phyloP scores from a whole-genome alignment of 768 basidiomycete genomes.

The Boletus rubroflammeus region DNA sequence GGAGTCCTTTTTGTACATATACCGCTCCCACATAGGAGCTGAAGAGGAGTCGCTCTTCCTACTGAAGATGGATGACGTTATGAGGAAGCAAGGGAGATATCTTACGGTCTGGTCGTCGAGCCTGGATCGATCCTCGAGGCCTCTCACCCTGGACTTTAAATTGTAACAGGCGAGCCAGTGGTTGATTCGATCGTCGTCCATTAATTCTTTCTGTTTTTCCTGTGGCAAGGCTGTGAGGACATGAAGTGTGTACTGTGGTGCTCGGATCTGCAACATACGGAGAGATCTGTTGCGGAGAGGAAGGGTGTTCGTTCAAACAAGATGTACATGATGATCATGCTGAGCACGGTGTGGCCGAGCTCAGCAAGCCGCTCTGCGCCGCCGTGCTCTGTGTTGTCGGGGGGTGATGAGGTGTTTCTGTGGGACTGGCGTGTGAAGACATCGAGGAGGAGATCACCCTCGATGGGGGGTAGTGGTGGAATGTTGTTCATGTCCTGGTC shows the following conservation, averaged over 20 bases:
- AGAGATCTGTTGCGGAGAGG: conserved; percentile 39
- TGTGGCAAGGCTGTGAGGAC: conserved; percentile 7
- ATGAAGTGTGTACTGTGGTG: not conserved
- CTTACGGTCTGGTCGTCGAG: conserved; percentile 39
- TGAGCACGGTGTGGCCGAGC: conserved; percentile 51
- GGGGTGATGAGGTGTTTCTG: conserved; percentile 25
- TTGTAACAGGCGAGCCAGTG: conserved; percentile 51
- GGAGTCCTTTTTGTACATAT: conserved; percentile 52
- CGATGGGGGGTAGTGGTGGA: conserved; percentile 54
- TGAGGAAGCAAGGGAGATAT: not conserved
- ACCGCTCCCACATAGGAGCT: conserved; percentile 65
- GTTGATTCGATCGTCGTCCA: conserved; percentile 40
- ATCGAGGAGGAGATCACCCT: conserved; percentile 56
- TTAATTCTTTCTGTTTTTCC: conserved; percentile 26
- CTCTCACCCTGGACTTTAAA: conserved; percentile 52
- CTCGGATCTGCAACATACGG: conserved; percentile 33
- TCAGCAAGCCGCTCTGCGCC: conserved; percentile 57
- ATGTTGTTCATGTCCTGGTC: conserved; percentile 31
- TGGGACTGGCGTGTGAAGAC: conserved; percentile 51
- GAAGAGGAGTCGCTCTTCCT: conserved; percentile 59
- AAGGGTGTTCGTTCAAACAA: conserved; percentile 46
- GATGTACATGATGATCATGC: conserved; percentile 49
- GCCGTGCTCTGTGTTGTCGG: conserved; percentile 47
- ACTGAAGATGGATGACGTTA: conserved; percentile 5
- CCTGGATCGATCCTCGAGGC: conserved; percentile 34